Evolutionary conservation across 495 filamentous ascomycete species (phyloP).

Genomic region (Physcia stellaris): DNA sequence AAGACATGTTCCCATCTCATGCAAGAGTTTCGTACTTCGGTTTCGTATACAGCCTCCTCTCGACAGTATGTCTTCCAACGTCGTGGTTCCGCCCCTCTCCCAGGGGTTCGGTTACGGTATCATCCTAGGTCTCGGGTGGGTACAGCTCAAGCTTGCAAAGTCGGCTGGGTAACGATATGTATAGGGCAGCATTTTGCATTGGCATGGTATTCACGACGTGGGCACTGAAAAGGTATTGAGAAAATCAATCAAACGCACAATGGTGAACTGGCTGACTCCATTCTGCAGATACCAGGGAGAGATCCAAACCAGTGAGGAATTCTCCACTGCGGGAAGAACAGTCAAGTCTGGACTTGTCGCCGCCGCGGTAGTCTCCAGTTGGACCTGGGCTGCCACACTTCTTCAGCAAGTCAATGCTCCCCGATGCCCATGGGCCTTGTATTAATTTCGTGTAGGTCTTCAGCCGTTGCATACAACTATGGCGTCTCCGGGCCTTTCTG

Average conservation of each 20-base stretch:
- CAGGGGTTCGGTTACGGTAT: constrained; percentile 74
- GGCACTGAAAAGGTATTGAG: constrained; percentile 60
- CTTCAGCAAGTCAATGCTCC: constrained; percentile 8
- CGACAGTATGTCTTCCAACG: no score
- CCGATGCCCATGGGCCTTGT: constrained; percentile 17
- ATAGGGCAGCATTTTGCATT: constrained; percentile 57
- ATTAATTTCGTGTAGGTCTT: constrained; percentile 69
- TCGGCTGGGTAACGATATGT: constrained; percentile 61
- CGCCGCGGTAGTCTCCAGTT: constrained; percentile 85
- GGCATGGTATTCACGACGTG: constrained; percentile 71
- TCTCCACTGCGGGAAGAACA: constrained; percentile 84
- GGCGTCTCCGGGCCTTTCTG: constrained; percentile 76
- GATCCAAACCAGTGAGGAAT: constrained; percentile 94
- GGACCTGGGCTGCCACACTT: constrained; percentile 64
- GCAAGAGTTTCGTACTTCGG: no score
- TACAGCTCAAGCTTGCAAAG: neutral
- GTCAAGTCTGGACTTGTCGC: constrained; percentile 94
- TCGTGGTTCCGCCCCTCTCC: constrained; percentile 49
- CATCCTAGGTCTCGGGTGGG: constrained; percentile 57
- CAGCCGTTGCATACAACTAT: constrained; percentile 80
- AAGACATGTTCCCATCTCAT: no score
- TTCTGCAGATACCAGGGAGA: constrained; percentile 73
- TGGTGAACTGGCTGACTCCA: neutral
- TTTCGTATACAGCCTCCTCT: no score
- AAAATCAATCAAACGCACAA: constrained; percentile 3